Conservation (phyloP, 768 basidiomycete genomes). For the Lactarius hatsudake region DNA sequence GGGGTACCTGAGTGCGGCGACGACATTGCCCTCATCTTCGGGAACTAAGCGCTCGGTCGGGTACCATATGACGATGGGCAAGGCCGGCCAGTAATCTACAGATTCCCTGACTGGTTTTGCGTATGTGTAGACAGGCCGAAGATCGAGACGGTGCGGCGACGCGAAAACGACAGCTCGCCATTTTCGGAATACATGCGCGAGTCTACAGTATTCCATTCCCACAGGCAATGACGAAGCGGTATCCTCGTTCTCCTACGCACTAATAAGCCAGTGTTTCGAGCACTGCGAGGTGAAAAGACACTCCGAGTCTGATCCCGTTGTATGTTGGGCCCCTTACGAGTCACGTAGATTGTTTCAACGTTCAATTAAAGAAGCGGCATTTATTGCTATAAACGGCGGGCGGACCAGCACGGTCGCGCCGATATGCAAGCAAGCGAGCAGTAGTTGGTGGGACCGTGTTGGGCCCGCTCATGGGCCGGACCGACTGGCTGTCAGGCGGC, state of each 20-base stretch:
- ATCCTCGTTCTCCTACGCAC: neutral
- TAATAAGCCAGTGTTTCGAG: neutral
- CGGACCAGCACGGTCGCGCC: too few species aligned
- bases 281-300: neutral
- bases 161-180: constrained; percentile 10
- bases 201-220: constrained; percentile 13
- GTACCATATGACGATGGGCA: neutral
- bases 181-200: constrained; percentile 10
- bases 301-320: neutral
- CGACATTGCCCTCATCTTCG: neutral
- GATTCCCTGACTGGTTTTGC: neutral
- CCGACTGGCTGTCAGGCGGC: too few species aligned
- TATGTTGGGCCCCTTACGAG: neutral
- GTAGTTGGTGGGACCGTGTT: too few species aligned
- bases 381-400: too few species aligned
- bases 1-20: constrained; percentile 6
- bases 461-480: too few species aligned
- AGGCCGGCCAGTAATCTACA: neutral
- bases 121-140: constrained; percentile 8
- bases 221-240: neutral
- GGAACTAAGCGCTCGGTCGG: neutral
- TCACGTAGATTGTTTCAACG: neutral
- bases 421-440: too few species aligned
- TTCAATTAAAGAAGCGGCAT: too few species aligned
- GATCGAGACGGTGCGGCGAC: constrained; percentile 2